phyloP scores from a whole-genome alignment of 2,329 filamentous ascomycete species.

The Geosmithia flava region DNA sequence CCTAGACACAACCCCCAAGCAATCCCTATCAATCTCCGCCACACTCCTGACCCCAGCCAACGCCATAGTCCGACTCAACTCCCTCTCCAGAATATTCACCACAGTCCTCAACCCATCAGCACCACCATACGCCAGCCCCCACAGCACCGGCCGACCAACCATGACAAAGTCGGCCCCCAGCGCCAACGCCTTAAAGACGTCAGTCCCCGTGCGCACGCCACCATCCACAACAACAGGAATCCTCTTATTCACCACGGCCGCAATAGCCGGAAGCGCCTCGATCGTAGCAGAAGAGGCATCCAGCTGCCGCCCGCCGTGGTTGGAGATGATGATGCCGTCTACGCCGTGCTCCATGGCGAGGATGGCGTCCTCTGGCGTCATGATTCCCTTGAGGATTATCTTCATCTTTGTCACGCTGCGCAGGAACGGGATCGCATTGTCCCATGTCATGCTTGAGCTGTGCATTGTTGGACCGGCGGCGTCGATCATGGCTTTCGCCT shows the following conservation, averaged over 20 bases:
- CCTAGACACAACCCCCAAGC: slow-evolving; percentile 1
- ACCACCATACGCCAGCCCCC: slow-evolving; percentile 10
- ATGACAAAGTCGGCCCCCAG: slow-evolving; percentile 14
- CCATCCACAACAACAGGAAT: slow-evolving; percentile 2
- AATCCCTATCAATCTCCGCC: slow-evolving; percentile 2
- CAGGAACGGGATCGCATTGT: slow-evolving; percentile 9
- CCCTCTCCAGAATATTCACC: slow-evolving; percentile 6
- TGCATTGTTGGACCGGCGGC: slow-evolving; percentile 6
- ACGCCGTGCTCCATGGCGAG: slow-evolving; percentile 7
- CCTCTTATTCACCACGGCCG: not conserved
- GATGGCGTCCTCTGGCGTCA: slow-evolving; percentile 8
- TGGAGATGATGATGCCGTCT: slow-evolving; percentile 9
- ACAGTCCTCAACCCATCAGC: slow-evolving; percentile 6
- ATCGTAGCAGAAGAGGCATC: slow-evolving; percentile 6
- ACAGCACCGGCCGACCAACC: slow-evolving; percentile 18
- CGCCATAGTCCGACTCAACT: slow-evolving; percentile 6
- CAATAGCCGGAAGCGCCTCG: slow-evolving; percentile 5
- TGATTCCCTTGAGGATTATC: slow-evolving; percentile 14
- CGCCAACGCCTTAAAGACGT: slow-evolving; percentile 14
- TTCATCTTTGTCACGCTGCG: slow-evolving; percentile 10
- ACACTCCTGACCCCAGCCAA: slow-evolving; percentile 3
- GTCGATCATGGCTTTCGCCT: slow-evolving; percentile 6
- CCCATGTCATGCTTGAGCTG: slow-evolving; percentile 10
- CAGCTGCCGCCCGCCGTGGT: slow-evolving; percentile 9
- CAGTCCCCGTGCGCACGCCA: slow-evolving; percentile 4